phyloP scores from a whole-genome alignment of 768 basidiomycete species.

The Termitomyces bulborhizus region DNA sequence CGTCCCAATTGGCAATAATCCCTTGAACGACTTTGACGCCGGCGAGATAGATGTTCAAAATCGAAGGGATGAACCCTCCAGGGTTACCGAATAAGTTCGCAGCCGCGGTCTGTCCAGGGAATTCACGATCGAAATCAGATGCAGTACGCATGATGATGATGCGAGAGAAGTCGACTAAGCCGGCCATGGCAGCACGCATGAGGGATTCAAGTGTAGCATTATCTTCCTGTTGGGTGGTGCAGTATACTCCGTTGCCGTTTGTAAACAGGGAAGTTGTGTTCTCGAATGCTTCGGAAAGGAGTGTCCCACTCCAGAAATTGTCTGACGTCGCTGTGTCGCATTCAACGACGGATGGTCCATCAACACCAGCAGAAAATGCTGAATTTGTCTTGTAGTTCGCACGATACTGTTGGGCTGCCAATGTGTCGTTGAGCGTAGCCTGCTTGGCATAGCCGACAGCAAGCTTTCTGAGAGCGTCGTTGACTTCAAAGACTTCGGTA shows the following conservation, averaged over 20 bases:
- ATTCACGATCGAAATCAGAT: conserved; percentile 12
- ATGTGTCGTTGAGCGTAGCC: conserved; percentile 6
- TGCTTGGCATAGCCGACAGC: conserved; percentile 8
- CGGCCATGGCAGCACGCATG: conserved; percentile 3
- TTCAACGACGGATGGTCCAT: conserved; percentile 8
- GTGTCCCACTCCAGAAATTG: conserved; percentile 7
- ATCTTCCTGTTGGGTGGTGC: conserved; percentile 11
- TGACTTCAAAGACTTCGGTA: conserved; percentile 12
- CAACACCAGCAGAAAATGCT: conserved; percentile 1
- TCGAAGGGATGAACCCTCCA: conserved; percentile 7
- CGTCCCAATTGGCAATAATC: conserved; percentile 2
- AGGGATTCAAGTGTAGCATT: conserved; percentile 11
- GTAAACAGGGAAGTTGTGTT: conserved; percentile 10
- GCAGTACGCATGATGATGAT: conserved; percentile 13
- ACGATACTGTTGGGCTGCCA: conserved; percentile 4
- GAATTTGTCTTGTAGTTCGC: conserved; percentile 1
- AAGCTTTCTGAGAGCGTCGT: conserved; percentile 7
- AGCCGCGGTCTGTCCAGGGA: conserved; percentile 3
- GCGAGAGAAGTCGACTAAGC: conserved; percentile 10
- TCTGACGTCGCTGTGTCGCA: conserved; percentile 10
- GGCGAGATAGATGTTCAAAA: conserved; percentile 9
- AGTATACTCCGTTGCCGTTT: conserved; percentile 10
- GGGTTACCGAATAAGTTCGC: conserved; percentile 8
- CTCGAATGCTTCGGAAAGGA: conserved; percentile 11
- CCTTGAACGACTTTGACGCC: conserved; percentile 10